phyloP scores from a whole-genome alignment of 2,329 filamentous ascomycete species.

The Epichloe festucae region DNA sequence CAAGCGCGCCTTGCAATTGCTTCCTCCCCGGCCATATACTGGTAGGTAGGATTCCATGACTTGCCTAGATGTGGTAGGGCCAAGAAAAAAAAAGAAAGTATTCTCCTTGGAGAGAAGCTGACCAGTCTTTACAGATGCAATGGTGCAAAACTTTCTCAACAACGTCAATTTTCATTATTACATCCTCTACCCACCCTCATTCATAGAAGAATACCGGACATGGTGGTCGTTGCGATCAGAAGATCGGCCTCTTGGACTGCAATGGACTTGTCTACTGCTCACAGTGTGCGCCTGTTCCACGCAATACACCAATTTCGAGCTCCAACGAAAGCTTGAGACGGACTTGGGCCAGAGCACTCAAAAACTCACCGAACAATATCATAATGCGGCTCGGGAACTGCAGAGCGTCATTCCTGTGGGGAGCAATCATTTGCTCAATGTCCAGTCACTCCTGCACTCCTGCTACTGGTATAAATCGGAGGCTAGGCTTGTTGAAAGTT shows the following conservation, averaged over 20 bases:
- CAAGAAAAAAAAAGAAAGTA: too few species aligned
- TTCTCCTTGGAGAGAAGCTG: not conserved
- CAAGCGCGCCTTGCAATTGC: conserved; percentile 17
- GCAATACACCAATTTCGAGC: conserved; percentile 19
- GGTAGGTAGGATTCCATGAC: conserved; percentile 12
- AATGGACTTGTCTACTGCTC: conserved; percentile 26
- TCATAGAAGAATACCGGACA: conserved; percentile 22
- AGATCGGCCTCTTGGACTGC: conserved; percentile 19
- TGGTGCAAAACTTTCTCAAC: conserved; percentile 25
- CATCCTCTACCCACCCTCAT: conserved; percentile 22
- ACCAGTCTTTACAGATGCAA: conserved; percentile 14
- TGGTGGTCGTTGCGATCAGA: conserved; percentile 22
- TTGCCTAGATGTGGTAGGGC: not conserved
- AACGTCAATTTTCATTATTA: conserved; percentile 27
- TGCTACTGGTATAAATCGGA: conserved; percentile 26
- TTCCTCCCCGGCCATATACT: conserved; percentile 22
- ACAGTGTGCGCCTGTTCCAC: conserved; percentile 25
- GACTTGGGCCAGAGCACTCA: conserved; percentile 18
- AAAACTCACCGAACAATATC: conserved; percentile 19
- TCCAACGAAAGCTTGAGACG: conserved; percentile 18
- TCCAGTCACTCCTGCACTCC: conserved; percentile 24
- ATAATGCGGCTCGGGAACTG: conserved; percentile 21
- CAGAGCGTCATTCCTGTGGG: conserved; percentile 20
- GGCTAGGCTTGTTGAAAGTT: conserved; percentile 23
- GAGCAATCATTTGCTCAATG: conserved; percentile 19